Base-by-base conservation (phyloP, 2,329 filamentous ascomycete genomes). In the Pseudogymnoascus sp. region DNA sequence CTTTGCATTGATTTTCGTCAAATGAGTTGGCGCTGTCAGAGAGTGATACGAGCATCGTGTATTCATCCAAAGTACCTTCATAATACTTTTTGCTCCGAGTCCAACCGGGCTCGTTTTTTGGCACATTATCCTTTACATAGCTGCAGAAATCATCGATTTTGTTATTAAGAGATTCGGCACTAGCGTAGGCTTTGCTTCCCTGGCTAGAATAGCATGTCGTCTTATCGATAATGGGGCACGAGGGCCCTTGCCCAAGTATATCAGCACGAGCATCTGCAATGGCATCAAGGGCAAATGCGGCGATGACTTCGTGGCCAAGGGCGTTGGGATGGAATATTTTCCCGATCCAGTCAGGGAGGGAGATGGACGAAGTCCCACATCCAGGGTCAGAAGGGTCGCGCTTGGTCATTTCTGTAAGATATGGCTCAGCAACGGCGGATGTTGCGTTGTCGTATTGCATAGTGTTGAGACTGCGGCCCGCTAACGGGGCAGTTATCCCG, bases 261-360 rank as follows among this genome's bases (percentile, higher is more conserved):
- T 21, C 15, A 36, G 62, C 62, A 13, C 62, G 44, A 13, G 33
- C 44, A 42, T 60, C 62, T n/a, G 33, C 38, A 38, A 60, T 57
- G 26, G 44, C 50, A 9, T 63, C 33, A n/a, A 72, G 60, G 9
- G 72, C 71, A 60, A 68, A 73, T 5, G 73, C 66, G 0, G 73
- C 72, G 4, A 74, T 74, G 44, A 65, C 66, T 21, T 69, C 50
- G 66, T 73, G 70, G 40, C 70, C 71, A 9, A 36, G 57, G 40
- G 66, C 62, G 65, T 74, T 76, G 10, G 75, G 73, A 64, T 76
- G 75, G 65, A 77, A 76, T 60, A 69, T 69, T 28, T 66, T 67
- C 8, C 68, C 70, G 60, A 74, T 64, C 10, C 47, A 65, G 68
- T 75, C 73, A 7, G 74, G 75, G n/a, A 74, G 62, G 1, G 70